Percentiles rank a stretch among this genome's conserved stretches.
These are phyloP conservation scores for Scutellaria galericulata DNA, from an alignment of 257 asterid species.

Conservation along the genomic window DNA sequence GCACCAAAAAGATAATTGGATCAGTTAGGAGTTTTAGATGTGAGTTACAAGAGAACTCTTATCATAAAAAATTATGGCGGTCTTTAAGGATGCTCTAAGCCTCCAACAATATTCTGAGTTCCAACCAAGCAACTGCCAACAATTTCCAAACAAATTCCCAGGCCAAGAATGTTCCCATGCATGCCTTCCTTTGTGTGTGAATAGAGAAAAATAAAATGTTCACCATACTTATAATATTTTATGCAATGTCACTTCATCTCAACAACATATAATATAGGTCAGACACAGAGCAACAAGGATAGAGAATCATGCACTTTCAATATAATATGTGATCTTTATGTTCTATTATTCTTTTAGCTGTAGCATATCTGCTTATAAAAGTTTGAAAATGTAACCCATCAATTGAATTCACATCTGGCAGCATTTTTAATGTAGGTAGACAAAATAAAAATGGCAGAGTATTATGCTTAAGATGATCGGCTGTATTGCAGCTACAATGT, in stretches of 20 bases:
- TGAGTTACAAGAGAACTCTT: background rate
- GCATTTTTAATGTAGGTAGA: background rate
- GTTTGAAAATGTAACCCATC: background rate
- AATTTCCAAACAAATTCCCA: background rate
- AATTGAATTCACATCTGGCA: slow-evolving; percentile 1
- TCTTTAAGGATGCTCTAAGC: slow-evolving; percentile 1
- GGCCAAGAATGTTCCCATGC: slow-evolving; percentile 3
- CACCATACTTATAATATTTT: background rate
- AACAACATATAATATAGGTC: background rate
- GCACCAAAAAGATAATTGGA: slow-evolving; percentile 36
- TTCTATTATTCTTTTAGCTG: background rate
- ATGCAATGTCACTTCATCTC: slow-evolving; percentile 7
- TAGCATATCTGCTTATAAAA: slow-evolving; percentile 1
- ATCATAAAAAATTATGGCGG: slow-evolving; percentile 1
- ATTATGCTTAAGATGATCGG: background rate
- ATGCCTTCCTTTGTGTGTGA: background rate
- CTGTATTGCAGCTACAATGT: background rate
- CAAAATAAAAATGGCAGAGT: background rate
- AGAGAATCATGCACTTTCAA: background rate
- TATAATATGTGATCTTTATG: background rate
- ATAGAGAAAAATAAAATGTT: background rate
- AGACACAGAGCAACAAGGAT: background rate
- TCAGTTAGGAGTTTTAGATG: slow-evolving; percentile 27
- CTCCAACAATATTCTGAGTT: background rate
- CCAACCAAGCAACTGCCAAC: background rate